Base-by-base conservation (phyloP, 2,329 filamentous ascomycete species). In the Graphilbum ipis-grandicollis region DNA sequence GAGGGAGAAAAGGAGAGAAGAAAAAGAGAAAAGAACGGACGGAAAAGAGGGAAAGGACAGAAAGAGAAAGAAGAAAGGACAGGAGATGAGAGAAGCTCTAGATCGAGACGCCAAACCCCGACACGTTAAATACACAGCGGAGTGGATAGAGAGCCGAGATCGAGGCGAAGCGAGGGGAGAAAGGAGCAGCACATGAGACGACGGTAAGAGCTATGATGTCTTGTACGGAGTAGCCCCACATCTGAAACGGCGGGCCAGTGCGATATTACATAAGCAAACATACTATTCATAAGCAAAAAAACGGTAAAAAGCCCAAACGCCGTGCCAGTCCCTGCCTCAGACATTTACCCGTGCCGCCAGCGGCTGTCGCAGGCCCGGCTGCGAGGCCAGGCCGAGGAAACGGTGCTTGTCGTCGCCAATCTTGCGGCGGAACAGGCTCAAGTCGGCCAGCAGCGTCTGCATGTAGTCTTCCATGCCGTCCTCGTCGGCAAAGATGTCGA, bases 401-500 rank as follows among this genome's bases (percentile, higher is more conserved):
- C 81, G 63, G 39, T 62, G 61, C 54, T 80, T 71, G 53, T 96
- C 90, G 48, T 90, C 84, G 7, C 72, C 75, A 43, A 96, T 74
- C 60, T 93, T 96, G 49, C 75, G 74, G 54, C 79, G 79, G 60
- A 93, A 92, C 51, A 88, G 54, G 22, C 69, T 71, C 38, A 93
- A 52, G 47, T 96, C 86, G 47, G 75, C 74, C 44, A 98, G 63
- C 50, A 96, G 68, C 26, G 79, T 76, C 46, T 86, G 75, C 65
- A 93, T 88, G 50, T 83, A 75, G n/a, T 76, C 75, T 51, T 94
- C 82, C 60, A 86, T 70, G 43, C 86, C 68, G 30, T 65, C 43
- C 42, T 64, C 53, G 32, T n/a, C n/a, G 28, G 59, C 53, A 28
- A 62, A 60, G 15, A 63, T 52, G 29, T 61, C 54, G 28, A 59